Evolutionary conservation across 306 rosid genomes (phyloP).

Genomic region (Abrus pulchellus): DNA sequence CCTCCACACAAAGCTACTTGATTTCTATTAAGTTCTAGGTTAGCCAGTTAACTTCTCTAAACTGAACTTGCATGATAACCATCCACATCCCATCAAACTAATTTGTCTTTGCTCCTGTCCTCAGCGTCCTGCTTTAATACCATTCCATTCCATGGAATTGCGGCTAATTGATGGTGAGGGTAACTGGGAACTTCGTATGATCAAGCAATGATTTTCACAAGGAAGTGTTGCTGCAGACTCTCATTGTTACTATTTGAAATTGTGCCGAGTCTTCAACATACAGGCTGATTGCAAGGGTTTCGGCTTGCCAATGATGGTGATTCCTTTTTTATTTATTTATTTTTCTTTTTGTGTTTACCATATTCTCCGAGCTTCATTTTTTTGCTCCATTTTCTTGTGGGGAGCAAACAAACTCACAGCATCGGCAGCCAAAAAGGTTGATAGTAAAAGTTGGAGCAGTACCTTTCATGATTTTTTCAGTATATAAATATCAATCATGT

Average conservation of each 20-base stretch:
- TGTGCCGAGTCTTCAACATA: conserved; percentile 41
- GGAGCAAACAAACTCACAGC: conserved; percentile 39
- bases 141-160: conserved; percentile 81
- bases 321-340: neutral
- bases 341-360: conserved; percentile 33
- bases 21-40: conserved; percentile 23
- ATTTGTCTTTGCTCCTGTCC: conserved; percentile 38
- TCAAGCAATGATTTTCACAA: conserved; percentile 62
- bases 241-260: conserved; percentile 45
- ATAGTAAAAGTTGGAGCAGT: conserved; percentile 24
- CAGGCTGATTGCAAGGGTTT: conserved; percentile 36
- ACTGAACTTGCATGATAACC: conserved; percentile 6
- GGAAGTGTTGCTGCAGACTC: conserved; percentile 44
- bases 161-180: conserved; percentile 99
- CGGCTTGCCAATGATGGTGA: conserved; percentile 41
- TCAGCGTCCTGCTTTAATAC: conserved; percentile 98
- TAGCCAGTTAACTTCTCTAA: conserved; percentile 27
- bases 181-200: conserved; percentile 90
- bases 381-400: conserved; percentile 27
- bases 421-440: conserved; percentile 34
- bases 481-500: conserved; percentile 47
- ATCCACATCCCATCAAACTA: conserved; percentile 24
- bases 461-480: conserved; percentile 22
- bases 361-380: conserved; percentile 40
- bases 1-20: neutral